Evolutionary conservation across 805 yeast genomes (phyloP).

Genomic region (Vanderwaltozyma tropicalis): DNA sequence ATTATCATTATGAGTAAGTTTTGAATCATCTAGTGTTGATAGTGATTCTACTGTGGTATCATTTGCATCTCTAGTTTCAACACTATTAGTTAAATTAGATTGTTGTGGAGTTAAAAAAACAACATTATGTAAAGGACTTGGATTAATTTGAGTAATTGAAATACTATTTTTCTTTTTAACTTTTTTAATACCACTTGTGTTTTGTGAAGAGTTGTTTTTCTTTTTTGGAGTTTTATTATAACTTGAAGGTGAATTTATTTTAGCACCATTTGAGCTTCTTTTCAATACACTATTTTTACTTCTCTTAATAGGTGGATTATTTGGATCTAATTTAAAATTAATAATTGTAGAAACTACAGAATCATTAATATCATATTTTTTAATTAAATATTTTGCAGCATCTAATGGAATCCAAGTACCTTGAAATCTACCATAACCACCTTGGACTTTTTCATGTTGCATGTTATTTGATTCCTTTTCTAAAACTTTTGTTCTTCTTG

Average conservation of each 20-base stretch:
- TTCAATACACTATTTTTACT: conserved; percentile 27
- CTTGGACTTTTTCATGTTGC: conserved; percentile 70
- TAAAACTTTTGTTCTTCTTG: conserved; percentile 64
- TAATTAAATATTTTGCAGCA: conserved; percentile 50
- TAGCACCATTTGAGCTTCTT: conserved; percentile 24
- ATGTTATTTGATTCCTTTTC: conserved; percentile 66
- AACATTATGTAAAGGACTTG: conserved; percentile 26
- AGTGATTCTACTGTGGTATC: conserved; percentile 1
- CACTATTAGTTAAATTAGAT: conserved; percentile 2
- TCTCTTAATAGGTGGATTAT: conserved; percentile 35
- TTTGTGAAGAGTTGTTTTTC: conserved; percentile 4
- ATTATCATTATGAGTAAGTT: neutral
- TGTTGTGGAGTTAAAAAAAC: conserved; percentile 28
- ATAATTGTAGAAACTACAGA: conserved; percentile 42
- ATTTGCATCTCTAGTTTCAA: conserved; percentile 8
- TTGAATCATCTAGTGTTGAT: neutral
- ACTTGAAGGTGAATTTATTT: conserved; percentile 27
- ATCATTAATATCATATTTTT: conserved; percentile 40
- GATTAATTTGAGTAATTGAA: conserved; percentile 14
- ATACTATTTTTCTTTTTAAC: conserved; percentile 1
- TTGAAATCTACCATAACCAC: conserved; percentile 77
- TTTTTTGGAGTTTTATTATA: conserved; percentile 28
- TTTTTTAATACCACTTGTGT: conserved; percentile 3
- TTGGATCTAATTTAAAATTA: conserved; percentile 41
- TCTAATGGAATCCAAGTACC: conserved; percentile 78